These are phyloP conservation scores for Monilinia vaccinii-corymbosi DNA, from an alignment of 2,329 filamentous ascomycete species.

Conservation along the genomic window DNA sequence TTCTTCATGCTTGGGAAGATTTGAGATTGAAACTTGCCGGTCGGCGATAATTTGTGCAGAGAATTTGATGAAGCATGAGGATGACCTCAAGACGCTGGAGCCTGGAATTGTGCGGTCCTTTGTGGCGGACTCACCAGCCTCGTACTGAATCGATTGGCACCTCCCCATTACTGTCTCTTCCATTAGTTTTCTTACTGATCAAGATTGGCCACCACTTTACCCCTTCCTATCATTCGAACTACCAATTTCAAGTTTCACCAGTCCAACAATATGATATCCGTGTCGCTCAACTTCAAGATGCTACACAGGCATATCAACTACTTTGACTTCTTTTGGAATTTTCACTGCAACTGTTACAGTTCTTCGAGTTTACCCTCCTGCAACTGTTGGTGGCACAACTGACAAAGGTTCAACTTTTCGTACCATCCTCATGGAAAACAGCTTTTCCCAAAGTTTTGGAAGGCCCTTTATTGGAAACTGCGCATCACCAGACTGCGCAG, in stretches of 20 bases:
- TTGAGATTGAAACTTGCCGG: neutral
- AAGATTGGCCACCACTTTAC: neutral
- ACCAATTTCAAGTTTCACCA: too few relatives aligned
- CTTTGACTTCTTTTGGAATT: neutral
- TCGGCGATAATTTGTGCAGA: neutral
- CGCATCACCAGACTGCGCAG: constrained; percentile 9
- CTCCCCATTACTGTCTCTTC: neutral
- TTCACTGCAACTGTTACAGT: neutral
- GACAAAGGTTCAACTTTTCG: neutral
- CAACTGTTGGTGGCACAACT: neutral
- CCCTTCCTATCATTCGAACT: too few relatives aligned
- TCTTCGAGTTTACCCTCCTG: neutral
- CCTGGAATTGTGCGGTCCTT: too few relatives aligned
- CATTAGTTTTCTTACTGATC: neutral
- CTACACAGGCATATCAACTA: too few relatives aligned
- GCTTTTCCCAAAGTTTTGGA: neutral
- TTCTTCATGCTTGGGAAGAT: neutral
- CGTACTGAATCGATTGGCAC: neutral
- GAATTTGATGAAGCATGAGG: neutral
- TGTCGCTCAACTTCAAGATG: neutral
- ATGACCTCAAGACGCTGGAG: neutral
- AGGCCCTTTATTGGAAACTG: constrained; percentile 7
- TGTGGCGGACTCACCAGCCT: neutral
- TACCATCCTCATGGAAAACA: neutral
- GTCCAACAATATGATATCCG: neutral